A percentile compares a stretch with the other conserved stretches of the same genome.
phyloP scores from a whole-genome alignment of 768 basidiomycete genomes.

The Lyophyllum atratum region DNA sequence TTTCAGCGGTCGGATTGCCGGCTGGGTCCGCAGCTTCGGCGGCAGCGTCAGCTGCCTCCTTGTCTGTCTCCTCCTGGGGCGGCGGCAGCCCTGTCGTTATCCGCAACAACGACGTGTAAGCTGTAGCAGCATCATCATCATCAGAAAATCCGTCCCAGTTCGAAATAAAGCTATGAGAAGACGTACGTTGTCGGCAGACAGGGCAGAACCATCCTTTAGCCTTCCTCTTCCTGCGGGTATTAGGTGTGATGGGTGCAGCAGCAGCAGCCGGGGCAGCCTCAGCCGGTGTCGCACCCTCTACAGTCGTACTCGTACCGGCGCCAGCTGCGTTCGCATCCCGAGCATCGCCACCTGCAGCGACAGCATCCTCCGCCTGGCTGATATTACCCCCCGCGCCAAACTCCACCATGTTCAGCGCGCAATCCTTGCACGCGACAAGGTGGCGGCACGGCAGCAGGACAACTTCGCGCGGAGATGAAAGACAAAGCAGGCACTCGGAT shows the following conservation, averaged over 20 bases:
- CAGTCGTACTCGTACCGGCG: neutral
- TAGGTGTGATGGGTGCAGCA: constrained; percentile 30
- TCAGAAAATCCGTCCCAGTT: neutral
- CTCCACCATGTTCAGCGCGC: constrained; percentile 96
- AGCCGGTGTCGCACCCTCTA: constrained; percentile 20
- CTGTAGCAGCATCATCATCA: constrained; percentile 35
- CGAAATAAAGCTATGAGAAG: constrained; percentile 1
- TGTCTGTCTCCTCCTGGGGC: constrained; percentile 6
- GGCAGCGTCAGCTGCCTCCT: constrained; percentile 9
- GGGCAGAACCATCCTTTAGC: constrained; percentile 98
- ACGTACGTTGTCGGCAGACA: constrained; percentile 91
- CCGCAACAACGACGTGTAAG: constrained; percentile 85
- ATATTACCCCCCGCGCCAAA: constrained; percentile 93
- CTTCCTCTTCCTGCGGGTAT: constrained; percentile 79
- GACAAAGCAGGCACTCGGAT: constrained; percentile 89
- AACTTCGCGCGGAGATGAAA: constrained; percentile 87
- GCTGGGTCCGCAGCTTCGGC: neutral
- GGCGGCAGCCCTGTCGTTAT: constrained; percentile 70
- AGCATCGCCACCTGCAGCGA: constrained; percentile 23
- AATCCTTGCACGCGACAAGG: constrained; percentile 93
- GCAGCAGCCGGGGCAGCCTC: constrained; percentile 24
- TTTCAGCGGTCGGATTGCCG: neutral
- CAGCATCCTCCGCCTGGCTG: constrained; percentile 52
- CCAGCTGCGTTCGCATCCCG: constrained; percentile 24
- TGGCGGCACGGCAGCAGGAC: constrained; percentile 93